These are phyloP conservation scores for Fusarium torulosum DNA, from an alignment of 2,329 filamentous ascomycete genomes.

Conservation along the genomic window DNA sequence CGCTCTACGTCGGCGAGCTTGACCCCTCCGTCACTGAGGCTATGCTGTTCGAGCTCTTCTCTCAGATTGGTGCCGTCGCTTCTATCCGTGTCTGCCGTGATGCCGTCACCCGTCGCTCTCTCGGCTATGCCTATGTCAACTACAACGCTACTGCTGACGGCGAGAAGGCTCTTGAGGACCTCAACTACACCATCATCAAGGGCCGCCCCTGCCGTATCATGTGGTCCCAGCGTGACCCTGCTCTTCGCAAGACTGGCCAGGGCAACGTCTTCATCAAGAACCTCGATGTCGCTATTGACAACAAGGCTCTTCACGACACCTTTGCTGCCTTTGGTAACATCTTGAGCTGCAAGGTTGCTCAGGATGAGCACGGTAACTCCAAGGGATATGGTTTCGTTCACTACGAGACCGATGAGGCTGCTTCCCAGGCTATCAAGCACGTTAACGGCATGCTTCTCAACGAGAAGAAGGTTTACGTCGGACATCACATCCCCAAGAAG, in stretches of 20 bases:
- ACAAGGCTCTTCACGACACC: conserved; percentile 99
- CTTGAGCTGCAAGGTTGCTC: conserved; percentile 98
- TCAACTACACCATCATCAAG: conserved; percentile 99
- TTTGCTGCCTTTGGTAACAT: conserved; percentile 99
- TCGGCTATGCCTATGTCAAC: conserved; percentile 99
- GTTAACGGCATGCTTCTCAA: conserved; percentile 99
- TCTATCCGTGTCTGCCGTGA: conserved; percentile 99
- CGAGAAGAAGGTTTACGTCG: conserved; percentile 99
- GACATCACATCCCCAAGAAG: conserved; percentile 99
- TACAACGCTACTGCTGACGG: conserved; percentile 98
- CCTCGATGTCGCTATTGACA: conserved; percentile 97
- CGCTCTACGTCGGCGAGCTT: conserved; percentile 98
- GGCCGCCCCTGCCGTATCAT: conserved; percentile 99
- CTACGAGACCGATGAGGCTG: conserved; percentile 99
- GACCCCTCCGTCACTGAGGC: conserved; percentile 98
- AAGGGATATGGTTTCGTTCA: conserved; percentile 99
- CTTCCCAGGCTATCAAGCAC: conserved; percentile 97
- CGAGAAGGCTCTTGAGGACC: conserved; percentile 97
- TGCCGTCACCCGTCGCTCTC: conserved; percentile 96
- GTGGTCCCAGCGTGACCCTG: conserved; percentile 99
- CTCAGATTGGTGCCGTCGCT: conserved; percentile 97
- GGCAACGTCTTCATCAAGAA: conserved; percentile 99
- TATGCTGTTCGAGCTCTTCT: conserved; percentile 99
- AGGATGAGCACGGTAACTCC: conserved; percentile 96
- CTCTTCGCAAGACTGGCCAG: conserved; percentile 98